A percentile compares a stretch with the other conserved stretches of the same genome.
phyloP scores from a whole-genome alignment of 805 yeast genomes.

The Cyberlindnera misumaiensis region DNA sequence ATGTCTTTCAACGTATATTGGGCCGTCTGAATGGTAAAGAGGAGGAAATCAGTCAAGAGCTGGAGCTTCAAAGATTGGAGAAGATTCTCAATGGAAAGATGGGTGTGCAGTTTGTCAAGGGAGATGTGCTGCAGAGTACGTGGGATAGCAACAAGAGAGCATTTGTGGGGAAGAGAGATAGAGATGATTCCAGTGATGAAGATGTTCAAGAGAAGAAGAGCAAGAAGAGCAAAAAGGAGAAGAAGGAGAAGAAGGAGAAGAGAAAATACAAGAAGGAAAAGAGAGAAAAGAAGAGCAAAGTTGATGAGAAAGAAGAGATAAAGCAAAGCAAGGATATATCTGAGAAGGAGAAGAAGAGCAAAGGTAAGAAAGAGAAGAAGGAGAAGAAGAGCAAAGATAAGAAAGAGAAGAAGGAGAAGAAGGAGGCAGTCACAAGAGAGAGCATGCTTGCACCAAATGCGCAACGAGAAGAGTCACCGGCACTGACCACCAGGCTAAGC shows the following conservation, averaged over 20 bases:
- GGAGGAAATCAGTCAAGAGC: conserved; percentile 52
- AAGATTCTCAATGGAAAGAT: conserved; percentile 75
- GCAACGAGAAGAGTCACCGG: conserved; percentile 25
- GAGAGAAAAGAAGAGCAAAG: conserved; percentile 18
- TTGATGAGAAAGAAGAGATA: conserved; percentile 22
- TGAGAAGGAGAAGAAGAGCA: conserved; percentile 20
- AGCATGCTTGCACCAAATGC: conserved; percentile 36
- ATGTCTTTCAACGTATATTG: conserved; percentile 83
- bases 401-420: conserved; percentile 23
- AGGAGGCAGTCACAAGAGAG: conserved; percentile 31
- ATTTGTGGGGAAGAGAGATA: conserved; percentile 27
- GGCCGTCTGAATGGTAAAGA: conserved; percentile 88
- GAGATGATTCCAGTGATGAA: conserved; percentile 25
- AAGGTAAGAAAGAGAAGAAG: conserved; percentile 23
- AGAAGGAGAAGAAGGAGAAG: conserved; percentile 24
- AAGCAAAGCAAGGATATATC: too few relatives aligned
- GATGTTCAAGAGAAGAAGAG: conserved; percentile 17
- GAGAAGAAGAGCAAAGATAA: conserved; percentile 21
- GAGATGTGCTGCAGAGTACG: conserved; percentile 76
- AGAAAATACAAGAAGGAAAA: conserved; percentile 23
- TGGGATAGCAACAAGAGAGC: conserved; percentile 59
- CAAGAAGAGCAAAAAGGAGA: conserved; percentile 22
- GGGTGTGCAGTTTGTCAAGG: conserved; percentile 84
- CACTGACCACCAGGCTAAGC: conserved; percentile 51
- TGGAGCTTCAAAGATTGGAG: conserved; percentile 62